phyloP scores from a whole-genome alignment of 2,329 filamentous ascomycete genomes.

The Talaromyces pinophilus region DNA sequence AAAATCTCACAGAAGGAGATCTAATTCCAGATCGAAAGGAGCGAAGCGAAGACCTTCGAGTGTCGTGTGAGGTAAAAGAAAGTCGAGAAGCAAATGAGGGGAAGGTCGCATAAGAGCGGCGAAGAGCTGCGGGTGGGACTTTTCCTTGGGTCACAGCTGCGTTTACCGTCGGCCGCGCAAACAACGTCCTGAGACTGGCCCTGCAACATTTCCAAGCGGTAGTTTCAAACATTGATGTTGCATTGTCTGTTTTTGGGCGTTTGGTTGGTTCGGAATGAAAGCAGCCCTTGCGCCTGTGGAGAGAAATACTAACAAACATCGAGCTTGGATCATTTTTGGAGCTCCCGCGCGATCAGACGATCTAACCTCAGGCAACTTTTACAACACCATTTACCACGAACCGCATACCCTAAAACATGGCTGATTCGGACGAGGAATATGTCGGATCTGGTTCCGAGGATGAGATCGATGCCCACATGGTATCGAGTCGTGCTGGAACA shows the following conservation, averaged over 20 bases:
- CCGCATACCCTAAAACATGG: conserved; percentile 34
- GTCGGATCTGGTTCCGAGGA: conserved; percentile 53
- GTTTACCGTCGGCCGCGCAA: conserved; percentile 27
- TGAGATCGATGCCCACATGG: conserved; percentile 39
- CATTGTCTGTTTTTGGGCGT: neutral
- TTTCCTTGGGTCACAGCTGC: conserved; percentile 24
- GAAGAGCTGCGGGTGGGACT: conserved; percentile 30
- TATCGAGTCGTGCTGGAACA: conserved; percentile 32
- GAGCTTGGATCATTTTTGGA: conserved; percentile 17
- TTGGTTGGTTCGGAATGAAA: neutral
- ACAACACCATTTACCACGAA: neutral
- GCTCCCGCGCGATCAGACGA: conserved; percentile 7
- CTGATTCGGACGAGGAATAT: conserved; percentile 56
- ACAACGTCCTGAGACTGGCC: conserved; percentile 26
- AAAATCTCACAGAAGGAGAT: conserved; percentile 33
- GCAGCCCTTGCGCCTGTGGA: conserved; percentile 15
- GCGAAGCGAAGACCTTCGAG: conserved; percentile 25
- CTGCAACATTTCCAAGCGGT: conserved; percentile 30
- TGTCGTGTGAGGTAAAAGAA: conserved; percentile 18
- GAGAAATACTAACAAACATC: neutral
- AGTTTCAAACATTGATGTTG: conserved; percentile 36
- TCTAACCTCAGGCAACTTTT: neutral
- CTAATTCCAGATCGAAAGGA: conserved; percentile 26
- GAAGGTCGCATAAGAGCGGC: conserved; percentile 27
- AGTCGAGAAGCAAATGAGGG: conserved; percentile 27